Base-by-base conservation (phyloP, 2,329 filamentous ascomycete species). In the Colletotrichum godetiae region DNA sequence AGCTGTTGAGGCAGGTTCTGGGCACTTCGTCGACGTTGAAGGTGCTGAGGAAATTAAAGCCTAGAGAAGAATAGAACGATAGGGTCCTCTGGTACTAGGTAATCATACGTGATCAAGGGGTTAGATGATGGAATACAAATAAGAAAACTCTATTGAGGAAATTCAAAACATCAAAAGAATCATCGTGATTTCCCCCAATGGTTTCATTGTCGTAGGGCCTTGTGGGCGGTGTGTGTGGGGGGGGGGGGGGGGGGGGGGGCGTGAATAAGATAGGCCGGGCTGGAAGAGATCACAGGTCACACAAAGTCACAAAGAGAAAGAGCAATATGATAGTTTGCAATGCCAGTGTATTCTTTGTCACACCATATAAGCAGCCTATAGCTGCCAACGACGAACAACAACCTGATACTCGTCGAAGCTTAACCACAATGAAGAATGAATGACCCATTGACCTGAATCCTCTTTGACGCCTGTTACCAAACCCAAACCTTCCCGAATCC, bases 1-100 rank as follows among this genome's bases (percentile, higher is more conserved):
- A 72, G 1, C 77, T 87, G 6, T 65, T 86, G 67, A 63, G 77
- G 63, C 79, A 82, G 65, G 84, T 86, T 22, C 62, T 85, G 8
- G 13, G 11, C 5, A 72, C 74, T 5, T 63, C 63, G 0, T 57
- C 24, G 0, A 57, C 55, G 1, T 22, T 68, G 1, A 52, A 29
- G 13, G n/a, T 31, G 2, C 19, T 65, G 1, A 37, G 55, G 12
- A 22, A 49, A 29, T 24, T 29, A 8, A 60, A 13, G n/a, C 27
- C 68, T 3, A 55, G 13, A 1, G 8, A 15, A n/a, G n/a, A n/a
- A n/a, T n/a, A n/a, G n/a, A n/a, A n/a, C n/a, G n/a, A n/a, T n/a
- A n/a, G n/a, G n/a, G n/a, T n/a, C n/a, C n/a, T n/a, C n/a, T n/a
- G n/a, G n/a, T n/a, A n/a, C n/a, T n/a, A n/a, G n/a, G n/a, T n/a